phyloP scores from a whole-genome alignment of 495 filamentous ascomycete genomes.

The Jackrogersella minutella region DNA sequence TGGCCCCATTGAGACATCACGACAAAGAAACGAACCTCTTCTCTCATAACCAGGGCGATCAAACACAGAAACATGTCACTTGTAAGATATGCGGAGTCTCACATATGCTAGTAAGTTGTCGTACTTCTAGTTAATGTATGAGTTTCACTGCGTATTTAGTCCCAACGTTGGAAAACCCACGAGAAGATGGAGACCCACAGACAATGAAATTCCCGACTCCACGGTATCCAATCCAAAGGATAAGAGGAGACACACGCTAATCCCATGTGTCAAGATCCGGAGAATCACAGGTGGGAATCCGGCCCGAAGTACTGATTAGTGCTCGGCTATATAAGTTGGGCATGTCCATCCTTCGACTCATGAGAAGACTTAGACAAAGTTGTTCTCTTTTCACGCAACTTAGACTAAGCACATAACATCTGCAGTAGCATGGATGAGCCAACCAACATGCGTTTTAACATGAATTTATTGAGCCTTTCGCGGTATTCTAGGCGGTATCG shows the following conservation, averaged over 20 bases:
- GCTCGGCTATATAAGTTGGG: not conserved
- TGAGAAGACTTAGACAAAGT: not conserved
- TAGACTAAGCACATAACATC: not conserved
- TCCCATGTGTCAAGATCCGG: not conserved
- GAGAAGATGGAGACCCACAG: not conserved
- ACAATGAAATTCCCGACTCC: not conserved
- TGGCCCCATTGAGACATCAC: not conserved
- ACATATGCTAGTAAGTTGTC: not conserved
- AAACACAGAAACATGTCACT: not conserved
- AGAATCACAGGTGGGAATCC: not conserved
- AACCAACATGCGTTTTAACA: slow-evolving; percentile 1
- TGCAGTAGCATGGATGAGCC: not conserved
- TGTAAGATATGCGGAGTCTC: not conserved
- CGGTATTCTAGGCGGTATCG: not conserved
- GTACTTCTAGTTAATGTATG: not conserved
- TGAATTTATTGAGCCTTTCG: slow-evolving; percentile 1
- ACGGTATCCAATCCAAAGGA: not conserved
- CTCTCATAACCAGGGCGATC: not conserved
- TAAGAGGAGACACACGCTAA: not conserved
- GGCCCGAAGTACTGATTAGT: not conserved
- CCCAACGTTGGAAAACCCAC: not conserved
- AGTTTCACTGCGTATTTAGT: not conserved
- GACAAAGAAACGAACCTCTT: not conserved
- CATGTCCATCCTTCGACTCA: not conserved
- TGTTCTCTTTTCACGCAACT: not conserved